These are phyloP conservation scores for Actinidia polygama DNA, from an alignment of 179 eudicot species.

Conservation along the genomic window DNA sequence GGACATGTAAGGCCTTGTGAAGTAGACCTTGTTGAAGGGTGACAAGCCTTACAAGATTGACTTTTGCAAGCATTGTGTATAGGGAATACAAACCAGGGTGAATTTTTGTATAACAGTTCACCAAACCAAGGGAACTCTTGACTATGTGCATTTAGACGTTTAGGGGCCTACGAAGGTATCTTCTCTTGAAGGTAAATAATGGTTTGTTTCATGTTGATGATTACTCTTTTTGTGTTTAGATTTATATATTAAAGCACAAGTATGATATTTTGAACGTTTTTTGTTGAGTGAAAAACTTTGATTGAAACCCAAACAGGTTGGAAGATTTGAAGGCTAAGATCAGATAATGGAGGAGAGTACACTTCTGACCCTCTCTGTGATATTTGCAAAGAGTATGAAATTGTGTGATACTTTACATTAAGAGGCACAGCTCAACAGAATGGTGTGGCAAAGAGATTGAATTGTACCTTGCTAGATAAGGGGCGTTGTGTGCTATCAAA, in stretches of 20 bases:
- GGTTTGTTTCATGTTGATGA: neutral
- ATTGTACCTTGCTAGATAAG: neutral
- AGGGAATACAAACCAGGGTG: neutral
- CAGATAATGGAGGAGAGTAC: conserved; percentile 24
- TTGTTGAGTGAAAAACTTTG: neutral
- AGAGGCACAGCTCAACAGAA: conserved; percentile 12
- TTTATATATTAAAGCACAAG: too few species aligned
- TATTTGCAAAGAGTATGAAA: neutral
- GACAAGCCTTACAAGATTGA: neutral
- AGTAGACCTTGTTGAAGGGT: neutral
- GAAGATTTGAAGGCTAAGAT: neutral
- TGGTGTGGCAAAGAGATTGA: conserved; percentile 16
- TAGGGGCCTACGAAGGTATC: neutral
- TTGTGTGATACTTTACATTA: conserved; percentile 5
- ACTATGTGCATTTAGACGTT: neutral
- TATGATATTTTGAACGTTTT: neutral
- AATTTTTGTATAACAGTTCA: neutral
- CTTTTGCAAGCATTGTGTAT: neutral
- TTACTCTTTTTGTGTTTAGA: neutral
- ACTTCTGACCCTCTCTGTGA: neutral
- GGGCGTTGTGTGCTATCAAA: conserved; percentile 10
- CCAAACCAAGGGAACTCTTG: neutral
- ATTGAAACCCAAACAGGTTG: neutral
- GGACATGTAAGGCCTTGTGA: neutral
- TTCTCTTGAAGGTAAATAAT: neutral